Conservation (phyloP, 1,284 basidiomycete species). For the Cronartium quercuum region DNA sequence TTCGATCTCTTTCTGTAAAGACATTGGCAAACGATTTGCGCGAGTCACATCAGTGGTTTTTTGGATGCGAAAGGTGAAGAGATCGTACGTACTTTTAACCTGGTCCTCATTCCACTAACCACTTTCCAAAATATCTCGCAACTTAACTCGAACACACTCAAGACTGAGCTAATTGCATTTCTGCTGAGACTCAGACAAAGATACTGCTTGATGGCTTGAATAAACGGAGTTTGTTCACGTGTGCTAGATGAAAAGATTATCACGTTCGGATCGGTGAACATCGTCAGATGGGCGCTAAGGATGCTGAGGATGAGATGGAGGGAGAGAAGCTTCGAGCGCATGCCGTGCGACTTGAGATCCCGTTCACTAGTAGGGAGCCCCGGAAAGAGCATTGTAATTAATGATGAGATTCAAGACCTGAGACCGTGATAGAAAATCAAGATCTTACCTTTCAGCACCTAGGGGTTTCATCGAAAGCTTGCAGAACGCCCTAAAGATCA, state of each 20-base stretch:
- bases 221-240: slow-evolving; percentile 75
- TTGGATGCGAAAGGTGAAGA: neutral
- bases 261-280: slow-evolving; percentile 76
- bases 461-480: slow-evolving; percentile 97
- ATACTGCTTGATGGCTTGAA: slow-evolving; percentile 89
- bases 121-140: slow-evolving; percentile 99
- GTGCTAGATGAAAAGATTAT: slow-evolving; percentile 82
- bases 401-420: slow-evolving; percentile 5
- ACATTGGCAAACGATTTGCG: neutral
- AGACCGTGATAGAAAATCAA: neutral
- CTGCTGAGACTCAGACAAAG: slow-evolving; percentile 86
- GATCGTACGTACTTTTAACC: slow-evolving; percentile 65
- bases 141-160: slow-evolving; percentile 94
- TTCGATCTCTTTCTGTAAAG: slow-evolving; percentile 88
- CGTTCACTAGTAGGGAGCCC: slow-evolving; percentile 60
- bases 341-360: slow-evolving; percentile 85
- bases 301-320: slow-evolving; percentile 89
- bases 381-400: slow-evolving; percentile 13
- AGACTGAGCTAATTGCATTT: slow-evolving; percentile 90
- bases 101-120: slow-evolving; percentile 83
- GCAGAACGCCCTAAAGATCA: slow-evolving; percentile 89
- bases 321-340: slow-evolving; percentile 88
- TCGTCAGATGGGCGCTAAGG: slow-evolving; percentile 76
- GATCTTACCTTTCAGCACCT: slow-evolving; percentile 71
- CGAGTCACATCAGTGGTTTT: neutral